Conservation (phyloP, 495 filamentous ascomycete genomes). For the Cercophora newfieldiana region DNA sequence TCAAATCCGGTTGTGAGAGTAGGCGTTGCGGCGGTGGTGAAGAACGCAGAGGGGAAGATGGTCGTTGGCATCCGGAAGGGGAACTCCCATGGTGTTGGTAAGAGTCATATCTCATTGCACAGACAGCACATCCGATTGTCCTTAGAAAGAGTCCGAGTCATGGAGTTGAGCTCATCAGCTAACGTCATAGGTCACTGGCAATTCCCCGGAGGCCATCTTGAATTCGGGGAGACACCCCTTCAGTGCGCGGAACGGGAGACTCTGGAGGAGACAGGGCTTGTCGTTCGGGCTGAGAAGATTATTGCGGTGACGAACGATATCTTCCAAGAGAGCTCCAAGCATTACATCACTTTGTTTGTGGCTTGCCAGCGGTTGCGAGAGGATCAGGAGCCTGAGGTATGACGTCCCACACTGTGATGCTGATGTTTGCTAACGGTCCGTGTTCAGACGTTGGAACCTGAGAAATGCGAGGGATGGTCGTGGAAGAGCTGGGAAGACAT, state of each 20-base stretch:
- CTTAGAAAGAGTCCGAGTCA: neutral
- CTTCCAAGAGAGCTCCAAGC: slow-evolving; percentile 53
- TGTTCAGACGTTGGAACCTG: slow-evolving; percentile 49
- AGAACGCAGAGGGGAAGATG: slow-evolving; percentile 35
- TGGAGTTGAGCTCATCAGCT: neutral
- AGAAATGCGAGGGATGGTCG: slow-evolving; percentile 65
- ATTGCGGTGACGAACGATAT: slow-evolving; percentile 61
- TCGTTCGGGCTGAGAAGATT: slow-evolving; percentile 47
- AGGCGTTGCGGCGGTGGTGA: slow-evolving; percentile 44
- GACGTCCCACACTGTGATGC: slow-evolving; percentile 19
- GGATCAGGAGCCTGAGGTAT: slow-evolving; percentile 50
- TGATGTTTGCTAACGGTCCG: neutral
- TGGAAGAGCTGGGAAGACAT: slow-evolving; percentile 58
- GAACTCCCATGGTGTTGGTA: slow-evolving; percentile 40
- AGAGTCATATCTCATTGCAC: slow-evolving; percentile 8
- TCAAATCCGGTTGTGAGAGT: slow-evolving; percentile 30
- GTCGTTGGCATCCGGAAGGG: slow-evolving; percentile 44
- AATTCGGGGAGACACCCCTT: slow-evolving; percentile 60
- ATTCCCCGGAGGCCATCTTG: slow-evolving; percentile 69
- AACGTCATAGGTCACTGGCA: slow-evolving; percentile 56
- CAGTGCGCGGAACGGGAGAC: slow-evolving; percentile 63
- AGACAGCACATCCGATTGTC: too few relatives aligned
- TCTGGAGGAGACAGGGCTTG: slow-evolving; percentile 65
- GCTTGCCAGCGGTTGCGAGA: slow-evolving; percentile 43
- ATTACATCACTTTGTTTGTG: slow-evolving; percentile 69